phyloP scores from a whole-genome alignment of 176 grass and related monocot genomes.

The Zea mays region Zm-B73-REFERENCE-NAM-5.0 NC_050099.1:28770001-28770500 shows the following conservation, averaged over 20 bases:
- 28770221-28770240: not conserved
- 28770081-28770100: not conserved
- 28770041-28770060: not conserved
- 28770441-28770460: slow-evolving; percentile 74
- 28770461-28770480: slow-evolving; percentile 86
- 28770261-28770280: not conserved
- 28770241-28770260: not conserved
- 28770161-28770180: not conserved
- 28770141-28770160: not conserved
- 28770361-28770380: not conserved
- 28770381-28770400: not conserved
- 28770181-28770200: not conserved
- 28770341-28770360: not conserved
- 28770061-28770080: not conserved
- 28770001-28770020: not conserved
- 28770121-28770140: not conserved
- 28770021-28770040: not conserved
- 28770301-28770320: not conserved
- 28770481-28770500: slow-evolving; percentile 76
- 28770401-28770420: slow-evolving; percentile 39
- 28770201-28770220: slow-evolving; percentile 4
- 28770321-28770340: not conserved
- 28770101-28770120: not conserved
- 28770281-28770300: not conserved
- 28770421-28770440: slow-evolving; percentile 61